phyloP scores from a whole-genome alignment of 2,329 filamentous ascomycete genomes.

The Pseudogymnoascus sp. region DNA sequence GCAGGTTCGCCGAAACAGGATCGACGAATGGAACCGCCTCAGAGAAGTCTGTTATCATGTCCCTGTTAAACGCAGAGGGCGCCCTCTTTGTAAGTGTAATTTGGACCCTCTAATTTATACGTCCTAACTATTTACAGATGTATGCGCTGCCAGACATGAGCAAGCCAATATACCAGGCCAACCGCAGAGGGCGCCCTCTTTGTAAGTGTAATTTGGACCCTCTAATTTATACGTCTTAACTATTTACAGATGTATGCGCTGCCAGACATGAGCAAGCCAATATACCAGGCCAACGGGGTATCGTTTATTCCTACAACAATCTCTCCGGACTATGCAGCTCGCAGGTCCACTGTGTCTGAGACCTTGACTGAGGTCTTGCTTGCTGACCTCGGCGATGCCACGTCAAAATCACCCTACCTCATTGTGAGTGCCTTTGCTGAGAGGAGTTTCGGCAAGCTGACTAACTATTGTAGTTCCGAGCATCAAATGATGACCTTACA shows the following conservation, averaged over 20 bases:
- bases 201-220: slow-evolving; percentile 41
- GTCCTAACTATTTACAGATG: slow-evolving; percentile 42
- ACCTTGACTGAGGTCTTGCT: slow-evolving; percentile 71
- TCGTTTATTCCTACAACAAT: slow-evolving; percentile 70
- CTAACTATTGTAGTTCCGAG: slow-evolving; percentile 52
- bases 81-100: slow-evolving; percentile 58
- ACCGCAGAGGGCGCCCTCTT: slow-evolving; percentile 64
- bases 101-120: background rate
- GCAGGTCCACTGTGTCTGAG: slow-evolving; percentile 65
- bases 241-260: slow-evolving; percentile 61
- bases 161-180: slow-evolving; percentile 63
- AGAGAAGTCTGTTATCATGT: slow-evolving; percentile 56
- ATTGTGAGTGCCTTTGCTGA: slow-evolving; percentile 49
- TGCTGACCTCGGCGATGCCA: slow-evolving; percentile 72
- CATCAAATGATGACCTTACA: slow-evolving; percentile 70
- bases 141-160: slow-evolving; percentile 68
- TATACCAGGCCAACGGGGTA: slow-evolving; percentile 69
- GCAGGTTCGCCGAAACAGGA: slow-evolving; percentile 40
- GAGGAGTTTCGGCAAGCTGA: background rate
- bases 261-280: slow-evolving; percentile 59
- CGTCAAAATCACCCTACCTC: slow-evolving; percentile 64
- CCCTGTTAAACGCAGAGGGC: slow-evolving; percentile 67
- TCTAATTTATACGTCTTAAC: slow-evolving; percentile 11
- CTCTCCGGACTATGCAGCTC: slow-evolving; percentile 59
- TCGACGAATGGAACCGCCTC: background rate